A percentile compares a stretch with the other conserved stretches of the same genome.
phyloP scores from a whole-genome alignment of 345 rosid genomes.

The Pistacia atlantica region DNA sequence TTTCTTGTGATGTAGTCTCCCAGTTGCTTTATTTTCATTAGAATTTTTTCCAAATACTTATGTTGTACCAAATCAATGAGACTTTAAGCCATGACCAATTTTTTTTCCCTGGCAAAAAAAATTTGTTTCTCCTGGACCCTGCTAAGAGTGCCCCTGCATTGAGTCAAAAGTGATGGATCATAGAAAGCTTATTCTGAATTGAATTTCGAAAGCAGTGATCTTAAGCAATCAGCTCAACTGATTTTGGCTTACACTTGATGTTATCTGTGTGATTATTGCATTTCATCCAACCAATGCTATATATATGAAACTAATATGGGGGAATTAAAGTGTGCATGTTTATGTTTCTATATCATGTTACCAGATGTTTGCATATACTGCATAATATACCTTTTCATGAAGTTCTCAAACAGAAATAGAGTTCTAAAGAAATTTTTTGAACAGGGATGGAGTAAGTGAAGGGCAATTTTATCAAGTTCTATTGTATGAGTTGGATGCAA shows the following conservation, averaged over 20 bases:
- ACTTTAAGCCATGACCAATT: background rate
- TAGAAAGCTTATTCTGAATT: background rate
- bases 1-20: background rate
- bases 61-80: background rate
- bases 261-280: background rate
- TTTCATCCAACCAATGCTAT: background rate
- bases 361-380: background rate
- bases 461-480: slow-evolving; percentile 93
- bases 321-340: background rate
- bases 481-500: slow-evolving; percentile 83
- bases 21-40: background rate
- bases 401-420: slow-evolving; percentile 5
- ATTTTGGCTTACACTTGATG: background rate
- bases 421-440: background rate
- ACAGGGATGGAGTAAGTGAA: slow-evolving; percentile 98
- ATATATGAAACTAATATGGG: background rate
- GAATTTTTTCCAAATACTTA: background rate
- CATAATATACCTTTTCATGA: background rate
- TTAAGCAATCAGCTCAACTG: no score
- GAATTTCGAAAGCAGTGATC: slow-evolving; percentile 2
- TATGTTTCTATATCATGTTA: background rate
- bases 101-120: background rate
- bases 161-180: background rate
- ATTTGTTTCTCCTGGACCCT: no score
- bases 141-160: background rate